Conservation (phyloP, 2,329 filamentous ascomycete genomes). For the Colletotrichum spaethianum region DNA sequence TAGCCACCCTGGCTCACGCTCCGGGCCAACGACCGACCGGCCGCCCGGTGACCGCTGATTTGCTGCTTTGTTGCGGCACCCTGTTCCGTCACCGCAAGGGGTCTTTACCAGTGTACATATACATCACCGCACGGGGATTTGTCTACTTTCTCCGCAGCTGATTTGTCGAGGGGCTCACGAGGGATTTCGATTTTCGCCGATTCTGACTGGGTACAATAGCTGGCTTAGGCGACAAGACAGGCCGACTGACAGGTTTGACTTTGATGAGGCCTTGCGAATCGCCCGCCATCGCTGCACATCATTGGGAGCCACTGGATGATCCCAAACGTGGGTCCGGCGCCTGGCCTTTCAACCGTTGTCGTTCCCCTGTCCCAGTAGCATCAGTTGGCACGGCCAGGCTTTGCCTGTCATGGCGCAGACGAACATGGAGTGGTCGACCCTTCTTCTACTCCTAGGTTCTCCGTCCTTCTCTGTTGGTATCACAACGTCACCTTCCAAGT, state of each 20-base stretch:
- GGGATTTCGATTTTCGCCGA: slow-evolving; percentile 9
- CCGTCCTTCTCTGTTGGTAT: slow-evolving; percentile 22
- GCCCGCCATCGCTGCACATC: slow-evolving; percentile 40
- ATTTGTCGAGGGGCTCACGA: slow-evolving; percentile 18
- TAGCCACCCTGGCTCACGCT: slow-evolving; percentile 26
- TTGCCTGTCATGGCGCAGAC: slow-evolving; percentile 35
- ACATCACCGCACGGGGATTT: slow-evolving; percentile 19
- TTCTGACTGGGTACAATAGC: slow-evolving; percentile 28
- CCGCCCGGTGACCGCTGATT: slow-evolving; percentile 22
- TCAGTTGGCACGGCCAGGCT: slow-evolving; percentile 28
- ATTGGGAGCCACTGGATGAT: slow-evolving; percentile 38
- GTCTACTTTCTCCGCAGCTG: slow-evolving; percentile 18
- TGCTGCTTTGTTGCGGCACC: slow-evolving; percentile 16
- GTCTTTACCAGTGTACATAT: slow-evolving; percentile 18
- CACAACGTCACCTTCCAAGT: slow-evolving; percentile 39
- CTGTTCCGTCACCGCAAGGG: slow-evolving; percentile 28
- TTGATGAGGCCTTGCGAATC: slow-evolving; percentile 40
- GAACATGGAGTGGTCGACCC: slow-evolving; percentile 9
- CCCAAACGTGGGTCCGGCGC: slow-evolving; percentile 36
- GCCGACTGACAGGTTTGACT: slow-evolving; percentile 27
- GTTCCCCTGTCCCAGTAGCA: slow-evolving; percentile 31
- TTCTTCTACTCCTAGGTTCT: slow-evolving; percentile 15
- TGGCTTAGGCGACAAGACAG: slow-evolving; percentile 24
- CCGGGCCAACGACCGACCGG: slow-evolving; percentile 21
- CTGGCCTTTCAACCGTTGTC: slow-evolving; percentile 14